Evolutionary conservation across 2,329 filamentous ascomycete genomes (phyloP).

Genomic region (Verticillium tricorpus): DNA sequence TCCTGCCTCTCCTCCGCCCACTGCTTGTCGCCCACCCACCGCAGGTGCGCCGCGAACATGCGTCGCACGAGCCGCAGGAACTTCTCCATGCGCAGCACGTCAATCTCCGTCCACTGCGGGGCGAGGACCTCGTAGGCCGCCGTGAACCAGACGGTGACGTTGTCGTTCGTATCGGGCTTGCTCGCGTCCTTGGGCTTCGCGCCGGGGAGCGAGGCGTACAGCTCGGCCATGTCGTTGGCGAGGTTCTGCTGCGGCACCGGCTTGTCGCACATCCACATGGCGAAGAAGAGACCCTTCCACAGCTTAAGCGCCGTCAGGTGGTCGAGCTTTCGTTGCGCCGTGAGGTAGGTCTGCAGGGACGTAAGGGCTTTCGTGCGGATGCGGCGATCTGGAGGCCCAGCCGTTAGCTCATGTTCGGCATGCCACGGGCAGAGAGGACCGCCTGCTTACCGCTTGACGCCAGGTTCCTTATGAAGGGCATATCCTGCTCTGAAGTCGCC

Average conservation of each 20-base stretch:
- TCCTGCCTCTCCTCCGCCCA: constrained; percentile 27
- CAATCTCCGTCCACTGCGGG: constrained; percentile 65
- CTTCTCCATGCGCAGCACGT: constrained; percentile 83
- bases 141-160: constrained; percentile 11
- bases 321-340: constrained; percentile 54
- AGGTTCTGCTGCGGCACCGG: constrained; percentile 83
- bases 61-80: constrained; percentile 80
- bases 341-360: constrained; percentile 74
- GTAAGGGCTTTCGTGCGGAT: constrained; percentile 72
- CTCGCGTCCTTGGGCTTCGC: neutral
- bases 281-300: constrained; percentile 93
- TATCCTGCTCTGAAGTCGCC: constrained; percentile 40
- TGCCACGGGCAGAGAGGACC: neutral
- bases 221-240: constrained; percentile 68
- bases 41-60: constrained; percentile 69
- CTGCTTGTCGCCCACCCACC: constrained; percentile 29
- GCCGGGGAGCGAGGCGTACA: constrained; percentile 30
- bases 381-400: constrained; percentile 58
- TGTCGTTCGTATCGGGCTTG: constrained; percentile 8
- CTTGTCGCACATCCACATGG: constrained; percentile 90
- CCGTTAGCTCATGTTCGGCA: neutral
- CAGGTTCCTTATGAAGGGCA: constrained; percentile 78
- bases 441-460: constrained; percentile 69
- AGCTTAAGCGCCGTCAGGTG: constrained; percentile 76
- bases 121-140: constrained; percentile 56